A percentile compares a stretch with the other conserved stretches of the same genome.
These are phyloP conservation scores for Protoeuglena noctilucae DNA, from an alignment of 139 green algal genomes.

Conservation along the genomic window DNA sequence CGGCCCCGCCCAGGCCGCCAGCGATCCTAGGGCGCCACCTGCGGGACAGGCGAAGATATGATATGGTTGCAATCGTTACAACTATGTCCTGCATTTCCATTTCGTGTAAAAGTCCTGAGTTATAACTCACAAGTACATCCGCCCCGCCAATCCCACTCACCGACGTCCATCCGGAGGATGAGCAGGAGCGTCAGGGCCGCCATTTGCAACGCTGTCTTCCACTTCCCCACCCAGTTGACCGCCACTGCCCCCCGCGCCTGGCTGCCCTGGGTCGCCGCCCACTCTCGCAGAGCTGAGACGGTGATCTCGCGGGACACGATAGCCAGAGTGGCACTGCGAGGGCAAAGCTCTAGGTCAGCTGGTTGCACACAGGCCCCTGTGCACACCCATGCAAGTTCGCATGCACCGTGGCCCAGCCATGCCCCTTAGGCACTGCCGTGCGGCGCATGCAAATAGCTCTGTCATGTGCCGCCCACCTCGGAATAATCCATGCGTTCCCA, in stretches of 20 bases:
- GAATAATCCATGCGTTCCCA: no score
- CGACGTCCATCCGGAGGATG: conserved; percentile 5
- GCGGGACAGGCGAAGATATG: conserved; percentile 9
- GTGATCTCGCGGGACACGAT: conserved; percentile 85
- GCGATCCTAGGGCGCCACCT: conserved; percentile 3
- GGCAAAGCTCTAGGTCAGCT: no score
- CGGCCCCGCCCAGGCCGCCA: conserved; percentile 19
- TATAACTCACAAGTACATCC: no score
- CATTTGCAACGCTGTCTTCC: conserved; percentile 77
- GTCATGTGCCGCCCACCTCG: no score
- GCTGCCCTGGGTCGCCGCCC: conserved; percentile 54
- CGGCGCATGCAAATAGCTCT: no score
- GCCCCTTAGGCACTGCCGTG: no score
- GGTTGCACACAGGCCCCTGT: no score
- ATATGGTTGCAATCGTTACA: conserved; percentile 16
- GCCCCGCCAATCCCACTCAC: background rate
- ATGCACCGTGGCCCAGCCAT: no score
- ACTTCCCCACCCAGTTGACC: conserved; percentile 70
- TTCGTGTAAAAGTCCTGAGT: background rate
- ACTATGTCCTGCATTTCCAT: background rate
- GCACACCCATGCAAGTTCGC: no score
- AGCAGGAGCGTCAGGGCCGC: conserved; percentile 34
- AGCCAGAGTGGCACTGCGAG: no score
- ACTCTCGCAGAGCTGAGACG: conserved; percentile 83
- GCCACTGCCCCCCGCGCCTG: conserved; percentile 57